These are phyloP conservation scores for Leishmania amazonensis DNA, from an alignment of 208 protist genomes.

Conservation along the genomic window DNA sequence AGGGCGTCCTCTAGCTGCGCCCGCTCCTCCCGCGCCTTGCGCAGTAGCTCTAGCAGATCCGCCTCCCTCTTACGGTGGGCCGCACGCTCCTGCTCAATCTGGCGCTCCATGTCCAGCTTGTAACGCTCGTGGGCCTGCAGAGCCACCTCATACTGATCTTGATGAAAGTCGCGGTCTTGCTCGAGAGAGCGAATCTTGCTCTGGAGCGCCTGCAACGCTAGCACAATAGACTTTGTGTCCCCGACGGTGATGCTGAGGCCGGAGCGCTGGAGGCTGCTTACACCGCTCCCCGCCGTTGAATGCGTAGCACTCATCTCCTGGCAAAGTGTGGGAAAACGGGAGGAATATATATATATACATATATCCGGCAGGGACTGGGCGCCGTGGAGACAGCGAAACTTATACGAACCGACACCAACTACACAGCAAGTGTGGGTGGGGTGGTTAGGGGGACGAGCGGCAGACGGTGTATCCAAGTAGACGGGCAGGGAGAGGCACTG, in stretches of 20 bases:
- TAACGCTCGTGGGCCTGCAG: conserved; percentile 84
- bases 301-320: conserved; percentile 9
- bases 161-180: conserved; percentile 86
- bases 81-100: conserved; percentile 81
- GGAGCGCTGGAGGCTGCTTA: conserved; percentile 76
- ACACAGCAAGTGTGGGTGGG: background rate
- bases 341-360: background rate
- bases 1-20: conserved; percentile 59
- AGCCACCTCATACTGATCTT: conserved; percentile 86
- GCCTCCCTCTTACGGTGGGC: conserved; percentile 74
- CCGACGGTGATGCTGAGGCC: conserved; percentile 88
- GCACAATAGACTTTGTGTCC: conserved; percentile 91
- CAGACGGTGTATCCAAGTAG: background rate
- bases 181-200: conserved; percentile 88
- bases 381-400: background rate
- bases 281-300: conserved; percentile 47
- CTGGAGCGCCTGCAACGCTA: conserved; percentile 88
- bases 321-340: background rate
- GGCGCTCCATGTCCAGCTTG: conserved; percentile 86
- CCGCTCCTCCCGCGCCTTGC: conserved; percentile 66
- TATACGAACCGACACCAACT: background rate
- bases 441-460: background rate
- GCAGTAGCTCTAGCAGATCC: conserved; percentile 77
- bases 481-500: background rate
- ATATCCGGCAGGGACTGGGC: background rate